Base-by-base conservation (phyloP, 164 flowering plant species). In the Vitis rotundifolia region DNA sequence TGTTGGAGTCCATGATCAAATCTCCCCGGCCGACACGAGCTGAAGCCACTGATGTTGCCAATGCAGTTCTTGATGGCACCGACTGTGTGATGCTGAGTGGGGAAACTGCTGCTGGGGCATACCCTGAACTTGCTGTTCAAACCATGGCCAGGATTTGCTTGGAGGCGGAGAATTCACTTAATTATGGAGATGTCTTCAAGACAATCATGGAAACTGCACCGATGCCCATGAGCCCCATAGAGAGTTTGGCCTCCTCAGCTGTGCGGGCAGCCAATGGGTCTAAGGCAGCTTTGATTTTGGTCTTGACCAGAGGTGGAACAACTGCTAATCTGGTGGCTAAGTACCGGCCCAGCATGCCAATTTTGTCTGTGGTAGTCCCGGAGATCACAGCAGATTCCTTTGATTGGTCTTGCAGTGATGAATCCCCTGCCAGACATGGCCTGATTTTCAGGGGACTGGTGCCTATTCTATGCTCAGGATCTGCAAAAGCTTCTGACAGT, bases 81-180 rank as follows among this genome's bases (percentile, higher is more conserved):
- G 83, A 80, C 56, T 80, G 80, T 26, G 83, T 80, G 28, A 80
- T 80, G 83, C 83, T 80, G 7, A 77, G 81, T 61, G 83, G 83
- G 5, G 84, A 81, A 72, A 80, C 78, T 67, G 84, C 84, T 65
- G 82, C 82, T 5, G 79, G 82, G 49, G 74, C 82, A 28, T 76
- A 79, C 60, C 82, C 82, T 2, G 82, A 76, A 26, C 53, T 73
- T 52, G 79, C 79, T 31, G 82, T 79, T 10, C 73, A 66, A 62
- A 79, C 77, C 57, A 79, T 79, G 82, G 71, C 79, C 11, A 72
- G 60, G 63, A 79, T 79, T 5, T 79, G 82, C 64, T 5, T 59
- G 11, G 82, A 79, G 59, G 82, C 82, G 8, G 82, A 79, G 68
- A 29, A 64, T 13, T 75, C 53, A 44, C 56, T 72, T 0, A 49